Conservation (phyloP, 805 yeast species). For the Saccharomyces paradoxus region DNA sequence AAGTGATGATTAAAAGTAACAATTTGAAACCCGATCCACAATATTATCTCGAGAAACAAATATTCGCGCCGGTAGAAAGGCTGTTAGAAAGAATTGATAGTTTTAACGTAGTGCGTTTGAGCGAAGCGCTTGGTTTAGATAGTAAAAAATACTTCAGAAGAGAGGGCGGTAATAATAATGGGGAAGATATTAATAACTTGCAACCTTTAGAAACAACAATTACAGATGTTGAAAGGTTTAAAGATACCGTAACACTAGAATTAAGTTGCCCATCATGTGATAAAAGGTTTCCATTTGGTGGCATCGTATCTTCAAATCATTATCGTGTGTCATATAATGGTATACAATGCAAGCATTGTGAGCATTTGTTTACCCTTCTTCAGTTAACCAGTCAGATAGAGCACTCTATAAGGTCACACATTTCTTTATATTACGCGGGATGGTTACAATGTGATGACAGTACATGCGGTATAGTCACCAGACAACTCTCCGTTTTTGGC, state of each 20-base stretch:
- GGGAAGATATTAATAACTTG: constrained; percentile 34
- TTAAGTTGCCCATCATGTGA: constrained; percentile 58
- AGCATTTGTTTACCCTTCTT: constrained; percentile 40
- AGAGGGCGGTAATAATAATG: constrained; percentile 20
- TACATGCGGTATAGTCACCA: constrained; percentile 69
- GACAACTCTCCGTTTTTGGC: constrained; percentile 87
- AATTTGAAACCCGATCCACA: constrained; percentile 61
- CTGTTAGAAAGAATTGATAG: constrained; percentile 81
- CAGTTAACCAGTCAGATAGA: constrained; percentile 69
- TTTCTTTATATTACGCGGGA: constrained; percentile 76
- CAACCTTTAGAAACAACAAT: constrained; percentile 76
- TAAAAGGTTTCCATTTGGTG: constrained; percentile 57
- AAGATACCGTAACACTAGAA: constrained; percentile 46
- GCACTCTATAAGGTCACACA: constrained; percentile 55
- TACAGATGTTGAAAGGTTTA: constrained; percentile 75
- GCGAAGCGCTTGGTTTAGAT: constrained; percentile 71
- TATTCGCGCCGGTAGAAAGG: constrained; percentile 85
- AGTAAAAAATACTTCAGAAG: constrained; percentile 48
- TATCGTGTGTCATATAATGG: constrained; percentile 63
- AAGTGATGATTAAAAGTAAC: constrained; percentile 47
- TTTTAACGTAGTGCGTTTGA: constrained; percentile 69
- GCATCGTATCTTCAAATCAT: constrained; percentile 55
- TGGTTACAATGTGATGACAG: constrained; percentile 80
- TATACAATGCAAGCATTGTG: constrained; percentile 58
- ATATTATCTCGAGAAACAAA: constrained; percentile 80